Base-by-base conservation (phyloP, 2,329 filamentous ascomycete species). In the Colletotrichum higginsianum region DNA sequence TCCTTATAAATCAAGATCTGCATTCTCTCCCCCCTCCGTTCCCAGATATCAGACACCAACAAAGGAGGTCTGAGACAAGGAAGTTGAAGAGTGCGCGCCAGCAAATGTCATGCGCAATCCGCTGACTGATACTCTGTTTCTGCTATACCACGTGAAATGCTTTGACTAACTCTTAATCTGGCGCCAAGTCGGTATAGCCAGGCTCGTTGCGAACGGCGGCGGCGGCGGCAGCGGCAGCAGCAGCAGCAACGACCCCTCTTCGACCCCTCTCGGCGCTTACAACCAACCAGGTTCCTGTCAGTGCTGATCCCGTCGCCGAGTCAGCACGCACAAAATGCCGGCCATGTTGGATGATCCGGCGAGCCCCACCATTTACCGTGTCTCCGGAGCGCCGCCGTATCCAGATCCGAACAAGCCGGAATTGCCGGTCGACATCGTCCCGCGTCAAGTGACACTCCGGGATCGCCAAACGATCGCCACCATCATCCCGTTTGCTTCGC, bases 401-500 rank as follows among this genome's bases (percentile, higher is more conserved):
- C 91, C 92, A 75, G 86, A 89, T 74, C 87, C 89, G 67, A 85
- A 83, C 50, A 86, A 87, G 77, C 89, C 90, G 61, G 84, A 90
- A 61, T 86, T 96, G 61, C 93, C 94, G 61, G 80, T 87, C 40
- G 89, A 90, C 74, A 92, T 97, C 78, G 82, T 86, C 23, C 92
- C 94, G 55, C 91, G 91, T 74, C 92, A 94, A 81, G 93, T 97
- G 73, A 96, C 91, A 1, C 89, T 97, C 68, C 90, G 94, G 73
- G 94, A 97, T 82, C 90, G 94, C 61, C 91, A 95, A 75, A 97
- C 94, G 0, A 90, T 93, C 60, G 95, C 94, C 11, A 97, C 94
- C 1, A 87, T 97, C 55, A 88, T 97, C 61, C 95, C 95, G 12
- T 95, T 97, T 81, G 91, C 90, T 21, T 93, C 92, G n/a, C 89